These are phyloP conservation scores for Gracilariopsis chorda DNA, from an alignment of 23 red algal genomes.

Conservation along the genomic window DNA sequence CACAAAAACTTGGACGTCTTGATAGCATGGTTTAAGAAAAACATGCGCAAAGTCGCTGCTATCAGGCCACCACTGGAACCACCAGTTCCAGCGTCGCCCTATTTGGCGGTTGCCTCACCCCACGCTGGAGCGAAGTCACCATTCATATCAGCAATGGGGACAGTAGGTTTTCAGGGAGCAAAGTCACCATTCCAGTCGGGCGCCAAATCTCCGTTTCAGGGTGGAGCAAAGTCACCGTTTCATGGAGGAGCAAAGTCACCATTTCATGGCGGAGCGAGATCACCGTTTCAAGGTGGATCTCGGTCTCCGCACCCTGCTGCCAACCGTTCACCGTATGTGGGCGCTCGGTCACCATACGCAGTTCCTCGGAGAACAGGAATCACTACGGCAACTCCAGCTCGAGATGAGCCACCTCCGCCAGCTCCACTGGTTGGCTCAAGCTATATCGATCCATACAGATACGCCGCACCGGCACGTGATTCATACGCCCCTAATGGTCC, in stretches of 20 bases:
- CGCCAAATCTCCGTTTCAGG: slow-evolving; percentile 3
- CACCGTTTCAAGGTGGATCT: slow-evolving; percentile 30
- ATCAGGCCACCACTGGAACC: background rate
- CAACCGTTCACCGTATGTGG: background rate
- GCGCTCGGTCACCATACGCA: background rate
- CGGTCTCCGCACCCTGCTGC: slow-evolving; percentile 6
- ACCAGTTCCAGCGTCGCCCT: slow-evolving; percentile 2
- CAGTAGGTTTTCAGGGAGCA: background rate
- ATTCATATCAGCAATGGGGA: slow-evolving; percentile 22
- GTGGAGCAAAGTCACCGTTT: slow-evolving; percentile 7
- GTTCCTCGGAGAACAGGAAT: background rate
- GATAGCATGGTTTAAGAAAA: slow-evolving; percentile 87
- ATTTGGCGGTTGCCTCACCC: background rate
- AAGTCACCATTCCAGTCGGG: slow-evolving; percentile 3
- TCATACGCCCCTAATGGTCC: background rate
- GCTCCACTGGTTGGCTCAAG: background rate
- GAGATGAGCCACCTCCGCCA: slow-evolving; percentile 42
- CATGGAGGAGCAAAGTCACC: slow-evolving; percentile 1
- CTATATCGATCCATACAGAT: slow-evolving; percentile 11
- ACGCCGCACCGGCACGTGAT: background rate
- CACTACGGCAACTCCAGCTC: slow-evolving; percentile 3
- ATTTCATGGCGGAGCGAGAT: background rate
- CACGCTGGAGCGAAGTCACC: slow-evolving; percentile 15
- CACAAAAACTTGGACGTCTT: slow-evolving; percentile 67
- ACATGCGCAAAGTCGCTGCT: slow-evolving; percentile 44